A percentile compares a stretch with the other conserved stretches of the same genome.
phyloP scores from a whole-genome alignment of 345 rosid genomes.

The Citrus cavaleriei region DNA sequence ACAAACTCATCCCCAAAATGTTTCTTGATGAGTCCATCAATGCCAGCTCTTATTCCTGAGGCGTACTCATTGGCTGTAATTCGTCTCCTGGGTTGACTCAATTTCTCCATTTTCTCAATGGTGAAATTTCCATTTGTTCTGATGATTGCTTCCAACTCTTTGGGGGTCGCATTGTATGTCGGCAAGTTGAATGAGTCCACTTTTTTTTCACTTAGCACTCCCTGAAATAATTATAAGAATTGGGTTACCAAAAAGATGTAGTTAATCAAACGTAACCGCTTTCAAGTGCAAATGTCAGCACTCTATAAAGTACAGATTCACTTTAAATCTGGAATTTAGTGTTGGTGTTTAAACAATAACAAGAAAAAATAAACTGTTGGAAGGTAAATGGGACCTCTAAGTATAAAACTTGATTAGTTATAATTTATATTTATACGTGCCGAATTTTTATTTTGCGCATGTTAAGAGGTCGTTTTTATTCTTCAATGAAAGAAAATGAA shows the following conservation, averaged over 20 bases:
- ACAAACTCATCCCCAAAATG: not conserved
- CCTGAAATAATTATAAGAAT: not conserved
- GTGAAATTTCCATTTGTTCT: conserved; percentile 17
- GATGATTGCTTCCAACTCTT: conserved; percentile 11
- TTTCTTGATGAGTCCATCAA: not conserved
- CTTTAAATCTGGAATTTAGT: too few relatives aligned
- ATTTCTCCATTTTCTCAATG: conserved; percentile 20
- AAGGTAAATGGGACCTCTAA: not conserved
- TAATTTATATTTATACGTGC: too few relatives aligned
- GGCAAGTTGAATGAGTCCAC: conserved; percentile 22
- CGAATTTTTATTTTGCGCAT: too few relatives aligned
- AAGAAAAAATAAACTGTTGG: not conserved
- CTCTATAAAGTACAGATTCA: too few relatives aligned
- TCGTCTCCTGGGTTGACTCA: too few relatives aligned
- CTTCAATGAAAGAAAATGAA: not conserved
- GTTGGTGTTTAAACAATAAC: too few relatives aligned
- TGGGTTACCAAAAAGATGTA: too few relatives aligned
- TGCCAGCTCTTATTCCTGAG: not conserved
- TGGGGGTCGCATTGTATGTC: not conserved
- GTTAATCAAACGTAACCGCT: too few relatives aligned
- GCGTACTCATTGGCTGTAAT: not conserved
- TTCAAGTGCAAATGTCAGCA: too few relatives aligned
- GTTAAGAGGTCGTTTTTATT: not conserved
- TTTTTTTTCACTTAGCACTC: conserved; percentile 4
- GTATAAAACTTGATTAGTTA: too few relatives aligned